Evolutionary conservation across 306 rosid species (phyloP).

Genomic region (Dalbergia cochinchinensis): DNA sequence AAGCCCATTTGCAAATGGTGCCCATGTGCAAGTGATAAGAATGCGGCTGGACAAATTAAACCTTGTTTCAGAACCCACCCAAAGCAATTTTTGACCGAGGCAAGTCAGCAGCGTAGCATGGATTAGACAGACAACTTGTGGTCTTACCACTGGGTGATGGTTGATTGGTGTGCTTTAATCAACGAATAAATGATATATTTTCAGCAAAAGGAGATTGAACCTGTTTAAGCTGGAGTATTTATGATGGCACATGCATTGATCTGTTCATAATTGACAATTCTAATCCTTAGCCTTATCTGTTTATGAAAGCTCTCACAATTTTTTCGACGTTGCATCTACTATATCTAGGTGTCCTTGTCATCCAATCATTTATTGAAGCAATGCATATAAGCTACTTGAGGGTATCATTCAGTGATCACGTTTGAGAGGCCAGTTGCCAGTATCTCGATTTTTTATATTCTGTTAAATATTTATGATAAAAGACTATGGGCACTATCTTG

Average conservation of each 20-base stretch:
- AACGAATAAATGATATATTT: not conserved
- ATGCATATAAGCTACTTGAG: slow-evolving; percentile 24
- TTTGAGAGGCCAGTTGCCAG: slow-evolving; percentile 27
- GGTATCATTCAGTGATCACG: not conserved
- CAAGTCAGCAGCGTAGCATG: not conserved
- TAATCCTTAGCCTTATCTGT: slow-evolving; percentile 1
- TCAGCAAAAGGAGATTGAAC: slow-evolving; percentile 9
- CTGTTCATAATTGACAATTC: slow-evolving; percentile 9
- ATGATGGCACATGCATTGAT: not conserved
- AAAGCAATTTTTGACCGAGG: not conserved
- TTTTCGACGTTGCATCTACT: not conserved
- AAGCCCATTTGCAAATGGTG: not conserved
- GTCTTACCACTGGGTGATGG: not conserved
- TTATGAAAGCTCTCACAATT: not conserved
- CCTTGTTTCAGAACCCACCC: not conserved
- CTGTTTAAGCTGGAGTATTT: not conserved
- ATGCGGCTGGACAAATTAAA: slow-evolving; percentile 2
- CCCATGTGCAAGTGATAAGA: not conserved
- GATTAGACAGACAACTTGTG: not conserved
- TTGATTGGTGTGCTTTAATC: slow-evolving; percentile 8
- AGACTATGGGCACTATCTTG: not conserved
- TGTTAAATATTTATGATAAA: not conserved
- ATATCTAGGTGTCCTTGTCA: slow-evolving; percentile 19
- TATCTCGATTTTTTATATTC: slow-evolving; percentile 16
- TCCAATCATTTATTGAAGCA: slow-evolving; percentile 26